Evolutionary conservation across 768 basidiomycete species (phyloP), one percentile per base, ranked within the genome.

Genomic region (Baorangia bicolor): DNA sequence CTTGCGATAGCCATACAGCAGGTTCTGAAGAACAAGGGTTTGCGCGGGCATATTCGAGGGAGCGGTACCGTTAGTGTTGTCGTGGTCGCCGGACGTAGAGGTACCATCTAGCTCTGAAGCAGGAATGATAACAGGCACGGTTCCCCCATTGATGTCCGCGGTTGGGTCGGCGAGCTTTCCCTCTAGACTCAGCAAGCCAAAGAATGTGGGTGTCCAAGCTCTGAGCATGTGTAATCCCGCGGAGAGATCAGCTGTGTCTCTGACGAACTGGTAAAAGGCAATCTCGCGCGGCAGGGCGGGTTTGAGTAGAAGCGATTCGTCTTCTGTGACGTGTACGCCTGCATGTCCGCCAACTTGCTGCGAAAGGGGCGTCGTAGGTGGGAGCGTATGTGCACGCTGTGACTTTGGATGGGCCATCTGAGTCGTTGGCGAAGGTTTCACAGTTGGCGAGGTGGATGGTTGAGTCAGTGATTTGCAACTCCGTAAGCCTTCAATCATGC

Each of bases 1-100:
- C 67, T 85, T 88, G 34, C 73, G 63, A 75, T 94, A 98, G 1
- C 78, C 66, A 60, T 87, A 72, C 2, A 88, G 73, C 13, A 94
- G 74, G 69, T 99, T 98, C 74, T 95, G 88, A 4, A 99, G 73
- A 30, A 96, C 92, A 50, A 96, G 75, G 55, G 83, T 86, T 77
- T 94, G 85, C 77, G 60, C 61, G 1, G 54, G 25, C 21, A 21
- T 21, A 18, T 50, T 31, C 6, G 47, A 43, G 6, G 21, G 16
- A 20, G 34, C 25, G 6, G 16, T 4, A 2, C 25, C 45, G 10
- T 44, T 31, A 1, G 12, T 9, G 38, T 27, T 12, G 18, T 43
- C 33, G 34, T n/a, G 6, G 16, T 28, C 34, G 18, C 42, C n/a
- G 2, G 28, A 50, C 9, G 21, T 6, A 27, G 34, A 77, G 78